phyloP scores from a whole-genome alignment of 805 yeast species.

The Wickerhamomyces hampshirensis region DNA sequence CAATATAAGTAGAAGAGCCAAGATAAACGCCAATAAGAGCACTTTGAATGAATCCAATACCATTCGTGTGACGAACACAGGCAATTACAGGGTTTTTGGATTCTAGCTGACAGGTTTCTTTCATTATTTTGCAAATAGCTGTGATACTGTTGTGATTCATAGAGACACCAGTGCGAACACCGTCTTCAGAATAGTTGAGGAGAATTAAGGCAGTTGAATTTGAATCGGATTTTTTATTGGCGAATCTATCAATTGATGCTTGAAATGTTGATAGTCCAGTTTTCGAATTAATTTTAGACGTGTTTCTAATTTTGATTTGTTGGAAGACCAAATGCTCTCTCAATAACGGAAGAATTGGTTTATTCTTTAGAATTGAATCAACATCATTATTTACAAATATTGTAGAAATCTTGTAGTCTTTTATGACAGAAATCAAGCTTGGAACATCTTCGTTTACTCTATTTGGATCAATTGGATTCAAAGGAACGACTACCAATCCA shows the following conservation, averaged over 20 bases:
- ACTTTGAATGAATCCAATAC: conserved; percentile 87
- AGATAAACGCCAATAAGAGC: conserved; percentile 76
- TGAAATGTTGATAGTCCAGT: conserved; percentile 17
- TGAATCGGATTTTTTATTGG: conserved; percentile 6
- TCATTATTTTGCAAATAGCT: conserved; percentile 80
- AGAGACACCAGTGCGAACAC: conserved; percentile 50
- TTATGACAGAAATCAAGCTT: conserved; percentile 58
- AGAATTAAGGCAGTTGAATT: conserved; percentile 54
- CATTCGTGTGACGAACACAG: conserved; percentile 77
- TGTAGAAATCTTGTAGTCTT: conserved; percentile 65
- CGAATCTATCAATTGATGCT: conserved; percentile 18
- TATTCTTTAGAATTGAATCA: conserved; percentile 63
- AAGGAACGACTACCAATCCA: conserved; percentile 75
- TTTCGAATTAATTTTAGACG: conserved; percentile 47
- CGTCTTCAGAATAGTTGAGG: conserved; percentile 70
- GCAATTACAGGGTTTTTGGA: conserved; percentile 73
- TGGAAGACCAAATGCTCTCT: conserved; percentile 37
- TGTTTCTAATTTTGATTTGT: conserved; percentile 58
- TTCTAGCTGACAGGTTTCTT: conserved; percentile 85
- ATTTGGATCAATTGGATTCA: conserved; percentile 63
- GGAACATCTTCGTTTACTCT: conserved; percentile 70
- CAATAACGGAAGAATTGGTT: conserved; percentile 54
- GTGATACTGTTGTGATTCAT: conserved; percentile 57
- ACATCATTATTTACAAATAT: conserved; percentile 76
- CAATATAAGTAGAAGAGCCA: conserved; percentile 80